phyloP scores from a whole-genome alignment of 352 stramenopile genomes.

The Phytophthora citrophthora region DNA sequence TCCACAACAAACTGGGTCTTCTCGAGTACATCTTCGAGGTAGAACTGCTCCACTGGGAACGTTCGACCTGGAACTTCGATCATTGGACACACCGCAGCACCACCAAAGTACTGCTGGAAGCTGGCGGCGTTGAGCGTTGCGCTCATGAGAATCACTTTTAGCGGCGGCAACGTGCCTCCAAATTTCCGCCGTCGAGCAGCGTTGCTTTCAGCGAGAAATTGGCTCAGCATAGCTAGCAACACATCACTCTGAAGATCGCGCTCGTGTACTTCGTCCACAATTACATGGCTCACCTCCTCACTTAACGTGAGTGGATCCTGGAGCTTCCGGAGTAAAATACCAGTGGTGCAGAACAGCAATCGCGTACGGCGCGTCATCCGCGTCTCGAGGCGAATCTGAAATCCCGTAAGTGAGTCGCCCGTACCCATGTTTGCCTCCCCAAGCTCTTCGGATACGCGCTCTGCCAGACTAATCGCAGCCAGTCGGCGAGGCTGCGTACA shows the following conservation, averaged over 20 bases:
- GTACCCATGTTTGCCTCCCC: constrained; percentile 75
- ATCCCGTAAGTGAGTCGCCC: constrained; percentile 79
- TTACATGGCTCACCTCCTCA: constrained; percentile 94
- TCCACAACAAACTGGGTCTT: constrained; percentile 87
- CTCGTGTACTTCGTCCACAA: constrained; percentile 99
- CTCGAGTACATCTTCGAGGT: constrained; percentile 95
- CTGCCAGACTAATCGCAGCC: constrained; percentile 95
- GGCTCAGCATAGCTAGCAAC: constrained; percentile 90
- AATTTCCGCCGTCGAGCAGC: constrained; percentile 34
- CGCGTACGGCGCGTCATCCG: constrained; percentile 85
- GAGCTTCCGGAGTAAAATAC: constrained; percentile 93
- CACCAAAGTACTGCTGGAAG: constrained; percentile 96
- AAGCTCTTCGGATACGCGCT: constrained; percentile 94
- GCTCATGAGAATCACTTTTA: constrained; percentile 98
- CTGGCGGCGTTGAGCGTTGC: constrained; percentile 95
- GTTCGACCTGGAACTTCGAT: constrained; percentile 94
- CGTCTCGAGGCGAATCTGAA: constrained; percentile 95
- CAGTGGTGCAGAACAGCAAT: constrained; percentile 96
- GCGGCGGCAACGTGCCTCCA: constrained; percentile 45
- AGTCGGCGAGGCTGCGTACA: constrained; percentile 97
- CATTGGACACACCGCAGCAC: constrained; percentile 82
- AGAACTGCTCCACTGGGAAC: constrained; percentile 97
- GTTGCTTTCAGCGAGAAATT: constrained; percentile 71
- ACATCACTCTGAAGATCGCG: constrained; percentile 93
- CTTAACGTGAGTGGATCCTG: constrained; percentile 82